phyloP scores from a whole-genome alignment of 129 eudicot genomes.

The Gnaphalium uliginosum region DNA sequence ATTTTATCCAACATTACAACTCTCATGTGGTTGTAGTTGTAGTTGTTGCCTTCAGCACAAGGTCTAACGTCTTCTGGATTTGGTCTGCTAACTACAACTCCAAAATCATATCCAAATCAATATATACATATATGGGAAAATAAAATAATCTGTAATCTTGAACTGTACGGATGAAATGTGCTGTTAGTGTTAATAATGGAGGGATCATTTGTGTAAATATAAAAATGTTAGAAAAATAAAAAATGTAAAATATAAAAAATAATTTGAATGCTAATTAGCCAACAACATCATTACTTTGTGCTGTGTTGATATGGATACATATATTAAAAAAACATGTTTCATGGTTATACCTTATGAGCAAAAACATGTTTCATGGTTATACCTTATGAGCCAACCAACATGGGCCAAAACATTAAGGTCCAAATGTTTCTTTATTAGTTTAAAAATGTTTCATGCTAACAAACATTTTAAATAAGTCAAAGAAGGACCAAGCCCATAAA shows the following conservation, averaged over 20 bases:
- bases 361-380: constrained; percentile 3
- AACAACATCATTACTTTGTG: too few relatives aligned
- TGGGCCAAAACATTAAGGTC: constrained; percentile 5
- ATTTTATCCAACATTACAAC: constrained; percentile 21
- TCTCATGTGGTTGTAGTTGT: constrained; percentile 34
- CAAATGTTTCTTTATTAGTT: background rate
- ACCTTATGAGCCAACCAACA: background rate
- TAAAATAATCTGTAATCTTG: too few relatives aligned
- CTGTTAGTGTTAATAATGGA: too few relatives aligned
- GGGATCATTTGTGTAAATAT: too few relatives aligned
- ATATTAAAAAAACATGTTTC: background rate
- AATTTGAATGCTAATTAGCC: too few relatives aligned
- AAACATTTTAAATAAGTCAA: constrained; percentile 1
- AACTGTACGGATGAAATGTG: too few relatives aligned
- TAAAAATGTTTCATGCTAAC: background rate
- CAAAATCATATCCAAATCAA: constrained; percentile 18
- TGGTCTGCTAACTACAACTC: constrained; percentile 28
- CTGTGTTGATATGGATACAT: too few relatives aligned
- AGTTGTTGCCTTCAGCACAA: constrained; percentile 34
- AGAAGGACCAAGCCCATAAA: constrained; percentile 1
- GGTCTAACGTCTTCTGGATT: constrained; percentile 25
- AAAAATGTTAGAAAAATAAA: too few relatives aligned
- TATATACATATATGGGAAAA: background rate
- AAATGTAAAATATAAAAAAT: too few relatives aligned
- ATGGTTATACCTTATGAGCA: background rate